Conservation (phyloP, 805 yeast species). For the Yamadazyma phyllophila region DNA sequence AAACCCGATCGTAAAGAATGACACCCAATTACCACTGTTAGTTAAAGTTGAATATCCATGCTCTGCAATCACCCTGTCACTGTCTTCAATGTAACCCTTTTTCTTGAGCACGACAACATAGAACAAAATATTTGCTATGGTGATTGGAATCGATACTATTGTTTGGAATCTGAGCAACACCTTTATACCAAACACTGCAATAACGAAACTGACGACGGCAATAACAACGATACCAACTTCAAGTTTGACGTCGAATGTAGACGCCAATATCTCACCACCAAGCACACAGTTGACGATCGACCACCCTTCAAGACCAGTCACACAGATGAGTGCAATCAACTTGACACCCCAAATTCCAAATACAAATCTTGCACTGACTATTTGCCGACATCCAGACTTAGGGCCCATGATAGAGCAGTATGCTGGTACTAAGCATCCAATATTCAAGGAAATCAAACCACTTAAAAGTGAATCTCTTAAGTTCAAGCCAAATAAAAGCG, state of each 20-base stretch:
- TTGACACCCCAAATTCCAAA: slow-evolving; percentile 38
- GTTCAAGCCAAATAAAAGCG: slow-evolving; percentile 27
- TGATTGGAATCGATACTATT: slow-evolving; percentile 27
- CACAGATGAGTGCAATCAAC: slow-evolving; percentile 28
- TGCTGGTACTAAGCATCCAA: slow-evolving; percentile 39
- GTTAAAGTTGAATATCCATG: slow-evolving; percentile 17
- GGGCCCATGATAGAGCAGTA: slow-evolving; percentile 40
- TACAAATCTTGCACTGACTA: slow-evolving; percentile 35
- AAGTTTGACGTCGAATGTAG: slow-evolving; percentile 25
- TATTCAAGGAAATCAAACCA: slow-evolving; percentile 26
- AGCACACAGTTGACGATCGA: slow-evolving; percentile 37
- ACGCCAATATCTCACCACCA: slow-evolving; percentile 34
- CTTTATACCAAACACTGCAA: slow-evolving; percentile 33
- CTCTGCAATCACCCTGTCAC: slow-evolving; percentile 21
- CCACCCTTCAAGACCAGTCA: slow-evolving; percentile 37
- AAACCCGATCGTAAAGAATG: slow-evolving; percentile 35
- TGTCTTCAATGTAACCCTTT: slow-evolving; percentile 15
- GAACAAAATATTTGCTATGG: slow-evolving; percentile 27
- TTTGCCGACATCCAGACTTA: slow-evolving; percentile 37
- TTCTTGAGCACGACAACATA: slow-evolving; percentile 31
- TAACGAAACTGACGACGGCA: slow-evolving; percentile 23
- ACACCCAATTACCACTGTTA: slow-evolving; percentile 30
- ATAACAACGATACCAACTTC: slow-evolving; percentile 32
- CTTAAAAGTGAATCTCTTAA: slow-evolving; percentile 26
- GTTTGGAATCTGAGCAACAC: slow-evolving; percentile 30